Base-by-base conservation (phyloP, 2,329 filamentous ascomycete genomes). In the Chaetomiaceae sp. region DNA sequence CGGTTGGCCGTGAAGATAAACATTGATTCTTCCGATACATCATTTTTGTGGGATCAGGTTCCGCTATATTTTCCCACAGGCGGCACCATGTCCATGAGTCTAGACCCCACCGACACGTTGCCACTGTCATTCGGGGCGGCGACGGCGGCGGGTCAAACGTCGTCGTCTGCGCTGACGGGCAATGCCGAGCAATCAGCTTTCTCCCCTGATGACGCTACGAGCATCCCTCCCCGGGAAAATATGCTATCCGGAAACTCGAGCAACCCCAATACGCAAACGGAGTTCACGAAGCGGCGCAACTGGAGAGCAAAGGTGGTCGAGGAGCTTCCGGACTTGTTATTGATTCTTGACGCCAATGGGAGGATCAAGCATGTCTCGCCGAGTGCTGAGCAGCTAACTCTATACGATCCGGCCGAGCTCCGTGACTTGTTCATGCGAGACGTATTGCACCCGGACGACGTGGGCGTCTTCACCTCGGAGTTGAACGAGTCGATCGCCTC, bases 221-320 rank as follows among this genome's bases (percentile, higher is more conserved):
- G 51, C 30, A 40, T 56, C 23, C 48, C 54, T 42, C 34, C 57
- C 25, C 47, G 58, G 18, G 53, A 58, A 30, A 61, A 62, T 34
- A 47, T 54, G 30, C 60, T 50, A 30, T 51, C 61, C 27, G 43
- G 54, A 57, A 44, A 48, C 47, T 18, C 33, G n/a, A 25, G 13
- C 16, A 48, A 41, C 44, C 40, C 36, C 50, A 77, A 67, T 63
- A 76, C 74, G 14, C 63, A 82, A 58, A 81, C 78, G 55, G 79
- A 82, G 65, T 82, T 82, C 56, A 82, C 79, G 40, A 82, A 82
- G 67, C 71, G 79, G 62, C 73, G 78, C 55, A 81, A 94, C 66
- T 96, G 92, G 92, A 87, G 89, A 14, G 88, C 91, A 67, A 86
- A 89, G 60, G 86, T 96, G 11, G 81, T 96, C 21, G 89, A 95